Evolutionary conservation across 2,329 filamentous ascomycete species (phyloP).

Genomic region (Biscogniauxia marginata): DNA sequence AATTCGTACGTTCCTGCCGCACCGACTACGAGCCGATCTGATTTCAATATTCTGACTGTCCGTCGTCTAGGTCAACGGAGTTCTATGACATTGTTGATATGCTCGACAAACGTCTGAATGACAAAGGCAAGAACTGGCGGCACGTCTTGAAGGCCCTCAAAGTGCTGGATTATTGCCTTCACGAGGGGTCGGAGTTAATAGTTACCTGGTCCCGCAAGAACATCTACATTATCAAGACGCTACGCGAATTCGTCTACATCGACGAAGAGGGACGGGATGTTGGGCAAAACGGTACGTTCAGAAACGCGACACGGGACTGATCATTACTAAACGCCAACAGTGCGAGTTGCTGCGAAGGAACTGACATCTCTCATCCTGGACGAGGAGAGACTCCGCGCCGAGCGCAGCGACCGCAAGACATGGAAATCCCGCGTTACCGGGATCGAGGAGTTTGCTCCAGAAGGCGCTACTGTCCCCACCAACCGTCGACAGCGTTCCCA

Average conservation of each 20-base stretch:
- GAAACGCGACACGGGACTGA: constrained; percentile 11
- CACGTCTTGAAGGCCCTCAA: constrained; percentile 97
- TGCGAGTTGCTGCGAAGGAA: constrained; percentile 94
- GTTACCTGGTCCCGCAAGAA: constrained; percentile 98
- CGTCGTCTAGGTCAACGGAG: constrained; percentile 72
- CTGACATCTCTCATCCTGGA: constrained; percentile 88
- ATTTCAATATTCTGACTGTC: constrained; percentile 16
- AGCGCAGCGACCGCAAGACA: constrained; percentile 85
- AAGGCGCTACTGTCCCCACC: constrained; percentile 38
- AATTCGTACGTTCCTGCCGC: constrained; percentile 71
- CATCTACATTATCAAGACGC: constrained; percentile 96
- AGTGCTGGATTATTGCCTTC: constrained; percentile 94
- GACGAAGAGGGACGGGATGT: constrained; percentile 96
- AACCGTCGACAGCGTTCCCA: constrained; percentile 48
- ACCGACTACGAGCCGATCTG: constrained; percentile 1
- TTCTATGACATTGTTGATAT: constrained; percentile 99
- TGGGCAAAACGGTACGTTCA: constrained; percentile 81
- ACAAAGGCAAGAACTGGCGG: constrained; percentile 99
- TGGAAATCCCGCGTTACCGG: constrained; percentile 98
- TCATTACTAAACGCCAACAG: constrained; percentile 49
- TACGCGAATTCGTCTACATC: constrained; percentile 94
- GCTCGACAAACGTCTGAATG: constrained; percentile 96
- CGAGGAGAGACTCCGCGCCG: constrained; percentile 85
- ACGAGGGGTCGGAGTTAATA: constrained; percentile 93
- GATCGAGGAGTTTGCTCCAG: constrained; percentile 73